Conservation (phyloP, 768 basidiomycete genomes). For the Mycena alexandri region DNA sequence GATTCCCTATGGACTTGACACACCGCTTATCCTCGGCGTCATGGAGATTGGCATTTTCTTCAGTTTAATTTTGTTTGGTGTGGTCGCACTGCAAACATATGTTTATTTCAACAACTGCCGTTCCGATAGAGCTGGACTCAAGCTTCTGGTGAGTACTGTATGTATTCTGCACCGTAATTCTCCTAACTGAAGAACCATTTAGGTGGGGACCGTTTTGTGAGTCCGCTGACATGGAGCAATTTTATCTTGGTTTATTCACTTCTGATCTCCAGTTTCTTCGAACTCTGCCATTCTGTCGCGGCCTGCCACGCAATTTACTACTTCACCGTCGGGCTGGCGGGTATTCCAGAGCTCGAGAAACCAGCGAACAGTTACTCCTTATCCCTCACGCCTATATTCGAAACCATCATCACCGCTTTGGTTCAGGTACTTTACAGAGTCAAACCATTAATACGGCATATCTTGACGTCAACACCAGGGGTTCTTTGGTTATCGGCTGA, state of each 20-base stretch:
- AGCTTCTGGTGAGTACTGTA: slow-evolving; percentile 19
- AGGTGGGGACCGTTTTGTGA: slow-evolving; percentile 29
- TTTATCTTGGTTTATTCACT: not conserved
- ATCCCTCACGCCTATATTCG: slow-evolving; percentile 43
- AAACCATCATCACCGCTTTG: slow-evolving; percentile 40
- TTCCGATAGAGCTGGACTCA: slow-evolving; percentile 17
- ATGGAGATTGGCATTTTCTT: slow-evolving; percentile 33
- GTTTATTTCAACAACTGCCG: slow-evolving; percentile 27
- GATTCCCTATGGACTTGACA: slow-evolving; percentile 30
- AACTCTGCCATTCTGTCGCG: slow-evolving; percentile 31
- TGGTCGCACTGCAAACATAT: slow-evolving; percentile 28
- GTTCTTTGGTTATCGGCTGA: slow-evolving; percentile 50
- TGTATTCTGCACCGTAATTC: not conserved
- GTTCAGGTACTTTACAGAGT: slow-evolving; percentile 15
- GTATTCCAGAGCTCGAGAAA: slow-evolving; percentile 37
- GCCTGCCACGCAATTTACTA: slow-evolving; percentile 46
- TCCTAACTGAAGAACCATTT: not conserved
- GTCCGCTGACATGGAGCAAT: not conserved
- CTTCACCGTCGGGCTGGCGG: slow-evolving; percentile 46
- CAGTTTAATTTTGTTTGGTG: slow-evolving; percentile 31
- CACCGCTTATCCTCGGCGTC: slow-evolving; percentile 20
- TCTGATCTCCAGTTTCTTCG: slow-evolving; percentile 5
- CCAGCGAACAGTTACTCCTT: slow-evolving; percentile 38
- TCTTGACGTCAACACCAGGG: slow-evolving; percentile 33
- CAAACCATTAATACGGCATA: not conserved